Base-by-base conservation (phyloP, 2,329 filamentous ascomycete genomes). In the Acarospora socialis region DNA sequence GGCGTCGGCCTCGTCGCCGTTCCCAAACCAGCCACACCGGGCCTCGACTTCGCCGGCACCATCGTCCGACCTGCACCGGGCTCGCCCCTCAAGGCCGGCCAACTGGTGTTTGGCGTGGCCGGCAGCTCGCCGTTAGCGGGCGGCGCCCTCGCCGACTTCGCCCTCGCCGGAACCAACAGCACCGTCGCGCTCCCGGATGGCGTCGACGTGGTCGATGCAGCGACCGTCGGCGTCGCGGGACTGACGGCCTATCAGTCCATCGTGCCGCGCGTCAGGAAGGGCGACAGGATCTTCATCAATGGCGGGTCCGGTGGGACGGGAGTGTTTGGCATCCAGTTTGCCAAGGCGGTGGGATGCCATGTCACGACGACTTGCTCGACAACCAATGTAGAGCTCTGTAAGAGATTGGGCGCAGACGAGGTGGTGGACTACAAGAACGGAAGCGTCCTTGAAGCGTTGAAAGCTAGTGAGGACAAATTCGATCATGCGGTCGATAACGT, bases 281-380 rank as follows among this genome's bases (percentile, higher is more conserved):
- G 35, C 7, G 14, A 68, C 31, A 65, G 61, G 42, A 59, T 79
- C 5, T 70, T 78, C 44, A 65, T 78, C 48, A 77, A 78, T 41
- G 73, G 72, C 8, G 73, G 72, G 0, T 70, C 63, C 4, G 75
- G 75, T 7, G 74, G 74, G 0, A 65, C 61, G 1, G 75, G 75
- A 0, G 61, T 63, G 0, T 75, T 64, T 35, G 66, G 60, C 1
- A 69, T 79, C 32, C 74, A 79, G 46, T 64, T 78, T 26, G 73
- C 73, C 6, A 77, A 76, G 47, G 55, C 57, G 0, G 45, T 70
- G 3, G 73, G 72, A 0, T 73, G 67, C 41, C 55, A 66, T 38
- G 73, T 80, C 19, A 69, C 65, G 2, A 59, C 61, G 2, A 64
- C 62, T 4, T 79, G 74, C 44, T 77, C 72, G 7, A 59, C 55